Conservation (phyloP, 768 basidiomycete genomes). For the Lentinula guzmanii region DNA sequence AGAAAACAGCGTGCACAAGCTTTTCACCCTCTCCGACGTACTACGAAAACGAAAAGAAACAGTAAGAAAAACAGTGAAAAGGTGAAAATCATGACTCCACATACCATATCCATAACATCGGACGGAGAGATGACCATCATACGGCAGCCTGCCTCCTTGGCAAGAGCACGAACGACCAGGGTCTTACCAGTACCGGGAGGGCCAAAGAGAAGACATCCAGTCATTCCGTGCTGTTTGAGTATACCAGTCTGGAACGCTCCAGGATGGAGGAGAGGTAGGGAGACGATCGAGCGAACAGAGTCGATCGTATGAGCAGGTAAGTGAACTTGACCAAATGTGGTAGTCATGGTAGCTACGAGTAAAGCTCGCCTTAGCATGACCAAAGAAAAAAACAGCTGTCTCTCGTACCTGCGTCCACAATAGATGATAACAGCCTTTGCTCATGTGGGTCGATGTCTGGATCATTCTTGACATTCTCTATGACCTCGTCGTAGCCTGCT, state of each 20-base stretch:
- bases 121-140: slow-evolving; percentile 90
- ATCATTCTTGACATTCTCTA: slow-evolving; percentile 73
- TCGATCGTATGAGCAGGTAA: slow-evolving; percentile 86
- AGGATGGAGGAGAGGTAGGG: slow-evolving; percentile 82
- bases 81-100: slow-evolving; percentile 14
- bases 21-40: slow-evolving; percentile 90
- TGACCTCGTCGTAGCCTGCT: slow-evolving; percentile 55
- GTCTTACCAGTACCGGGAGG: slow-evolving; percentile 94
- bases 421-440: slow-evolving; percentile 72
- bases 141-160: slow-evolving; percentile 88
- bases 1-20: slow-evolving; percentile 84
- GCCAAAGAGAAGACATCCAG: slow-evolving; percentile 86
- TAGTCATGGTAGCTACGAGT: slow-evolving; percentile 59
- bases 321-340: slow-evolving; percentile 84
- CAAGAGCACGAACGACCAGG: slow-evolving; percentile 81
- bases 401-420: slow-evolving; percentile 70
- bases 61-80: neutral
- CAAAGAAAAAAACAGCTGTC: slow-evolving; percentile 3
- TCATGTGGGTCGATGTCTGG: slow-evolving; percentile 77
- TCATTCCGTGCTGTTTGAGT: slow-evolving; percentile 87
- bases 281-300: slow-evolving; percentile 86
- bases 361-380: slow-evolving; percentile 6
- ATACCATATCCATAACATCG: slow-evolving; percentile 94
- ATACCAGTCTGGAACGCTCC: slow-evolving; percentile 85
- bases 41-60: slow-evolving; percentile 25